Evolutionary conservation across 164 flowering plant genomes (phyloP), one percentile per base, ranked within the genome.

Genomic region (Santalum album): DNA sequence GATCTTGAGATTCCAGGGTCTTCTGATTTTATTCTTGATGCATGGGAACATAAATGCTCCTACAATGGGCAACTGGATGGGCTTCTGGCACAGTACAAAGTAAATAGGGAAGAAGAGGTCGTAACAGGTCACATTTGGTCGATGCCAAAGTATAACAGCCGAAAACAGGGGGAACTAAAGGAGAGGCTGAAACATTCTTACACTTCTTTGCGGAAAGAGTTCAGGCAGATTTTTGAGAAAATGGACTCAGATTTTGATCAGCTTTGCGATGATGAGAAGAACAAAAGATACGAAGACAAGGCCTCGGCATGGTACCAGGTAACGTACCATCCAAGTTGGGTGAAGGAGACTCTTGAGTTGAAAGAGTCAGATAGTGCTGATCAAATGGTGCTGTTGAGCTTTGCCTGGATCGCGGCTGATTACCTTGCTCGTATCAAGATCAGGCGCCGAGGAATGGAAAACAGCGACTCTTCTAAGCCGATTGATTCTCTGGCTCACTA

Each of bases 271-370:
- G 84, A 77, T 25, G 90, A 84, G 59, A 87, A 63, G 69, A 81
- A 76, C 52, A 1, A 9, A 0, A 1, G 67, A 21, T 94, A 73
- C 56, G 96, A 94, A 54, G 64, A 62, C 60, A 94, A 86, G 74
- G 97, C 99, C 24, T 90, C 96, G 0, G 94, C 97, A 1, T 94
- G 97, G 99, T 94, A 90, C 68, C 89, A 72, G 61, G 99, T 90
- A 3, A 73, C 90, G 0, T 94, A 90, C 68, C 86, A 87, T 60
- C 86, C 91, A 15, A 21, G 42, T 6, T 89, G 92, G 95, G 75
- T 83, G 25, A 66, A 72, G 56, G 71, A 72, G 56, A 56, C 79
- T 2, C 9, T 63, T 59, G 76, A 76, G 29, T 18, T 79, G 69
- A 83, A 53, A 51, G 72, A 59, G 6, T 64, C 67, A 0, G 87